Conservation (phyloP, 164 flowering plant species). For the Taxillus chinensis region DNA sequence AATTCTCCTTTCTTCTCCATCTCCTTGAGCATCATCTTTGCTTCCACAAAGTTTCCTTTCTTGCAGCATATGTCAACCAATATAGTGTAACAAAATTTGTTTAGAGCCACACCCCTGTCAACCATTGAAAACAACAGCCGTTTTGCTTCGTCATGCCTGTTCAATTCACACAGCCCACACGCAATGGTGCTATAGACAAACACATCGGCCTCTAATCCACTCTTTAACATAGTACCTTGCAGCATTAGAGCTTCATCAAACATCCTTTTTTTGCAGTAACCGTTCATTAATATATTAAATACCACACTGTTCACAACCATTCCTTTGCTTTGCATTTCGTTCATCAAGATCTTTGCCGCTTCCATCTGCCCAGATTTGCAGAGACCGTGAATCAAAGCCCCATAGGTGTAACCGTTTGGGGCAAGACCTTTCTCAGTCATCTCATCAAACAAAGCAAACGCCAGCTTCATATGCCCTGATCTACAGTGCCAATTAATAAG, state of each 20-base stretch:
- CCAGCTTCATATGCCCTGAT: not conserved
- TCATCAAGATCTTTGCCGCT: not conserved
- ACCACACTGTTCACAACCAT: not conserved
- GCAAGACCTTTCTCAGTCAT: not conserved
- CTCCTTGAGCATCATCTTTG: not conserved
- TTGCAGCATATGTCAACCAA: slow-evolving; percentile 1
- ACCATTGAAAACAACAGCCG: not conserved
- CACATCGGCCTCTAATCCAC: not conserved
- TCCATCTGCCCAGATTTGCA: slow-evolving; percentile 1
- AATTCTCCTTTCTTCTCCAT: not conserved
- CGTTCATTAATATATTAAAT: not conserved
- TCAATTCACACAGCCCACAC: not conserved
- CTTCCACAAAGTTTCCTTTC: not conserved
- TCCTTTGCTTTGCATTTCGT: slow-evolving; percentile 1
- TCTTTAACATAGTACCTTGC: not conserved
- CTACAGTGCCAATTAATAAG: not conserved
- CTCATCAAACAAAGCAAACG: slow-evolving; percentile 3
- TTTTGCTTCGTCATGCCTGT: not conserved
- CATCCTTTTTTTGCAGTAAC: not conserved
- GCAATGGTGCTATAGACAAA: not conserved
- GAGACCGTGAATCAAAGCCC: slow-evolving; percentile 3
- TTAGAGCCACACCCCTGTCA: not conserved
- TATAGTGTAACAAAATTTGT: not conserved
- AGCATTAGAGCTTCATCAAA: not conserved
- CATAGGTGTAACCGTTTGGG: not conserved